phyloP scores from a whole-genome alignment of 108 stramenopile species.

The Schizochytrium sp. region DNA sequence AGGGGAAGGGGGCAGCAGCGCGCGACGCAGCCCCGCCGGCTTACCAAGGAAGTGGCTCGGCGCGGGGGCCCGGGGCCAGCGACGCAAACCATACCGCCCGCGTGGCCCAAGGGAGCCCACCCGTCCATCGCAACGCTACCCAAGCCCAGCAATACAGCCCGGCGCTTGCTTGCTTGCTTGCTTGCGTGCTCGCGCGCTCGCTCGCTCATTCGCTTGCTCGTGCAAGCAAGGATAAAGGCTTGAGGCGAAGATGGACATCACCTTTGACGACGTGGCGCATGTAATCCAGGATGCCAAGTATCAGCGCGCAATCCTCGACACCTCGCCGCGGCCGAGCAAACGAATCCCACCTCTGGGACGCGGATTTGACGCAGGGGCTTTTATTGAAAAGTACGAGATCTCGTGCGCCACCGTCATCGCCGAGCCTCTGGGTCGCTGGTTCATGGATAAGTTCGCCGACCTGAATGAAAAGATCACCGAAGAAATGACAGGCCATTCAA shows the following conservation, averaged over 20 bases:
- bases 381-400: neutral
- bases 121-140: too few species aligned
- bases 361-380: neutral
- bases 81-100: too few species aligned
- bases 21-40: too few species aligned
- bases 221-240: too few species aligned
- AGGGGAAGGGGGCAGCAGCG: too few species aligned
- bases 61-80: too few species aligned
- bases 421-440: neutral
- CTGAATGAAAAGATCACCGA: neutral
- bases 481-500: neutral
- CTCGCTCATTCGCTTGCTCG: neutral
- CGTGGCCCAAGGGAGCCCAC: too few species aligned
- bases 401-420: neutral
- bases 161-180: neutral
- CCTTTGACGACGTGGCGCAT: constrained; percentile 14
- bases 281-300: constrained; percentile 6
- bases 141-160: too few species aligned
- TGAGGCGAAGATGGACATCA: neutral
- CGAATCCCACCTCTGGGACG: neutral
- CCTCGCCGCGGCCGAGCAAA: neutral
- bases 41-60: too few species aligned
- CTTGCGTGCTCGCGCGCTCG: neutral
- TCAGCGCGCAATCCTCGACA: neutral
- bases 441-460: neutral